phyloP scores from a whole-genome alignment of 1,284 basidiomycete species.

The Ceratorhiza oryzae-sativae region DNA sequence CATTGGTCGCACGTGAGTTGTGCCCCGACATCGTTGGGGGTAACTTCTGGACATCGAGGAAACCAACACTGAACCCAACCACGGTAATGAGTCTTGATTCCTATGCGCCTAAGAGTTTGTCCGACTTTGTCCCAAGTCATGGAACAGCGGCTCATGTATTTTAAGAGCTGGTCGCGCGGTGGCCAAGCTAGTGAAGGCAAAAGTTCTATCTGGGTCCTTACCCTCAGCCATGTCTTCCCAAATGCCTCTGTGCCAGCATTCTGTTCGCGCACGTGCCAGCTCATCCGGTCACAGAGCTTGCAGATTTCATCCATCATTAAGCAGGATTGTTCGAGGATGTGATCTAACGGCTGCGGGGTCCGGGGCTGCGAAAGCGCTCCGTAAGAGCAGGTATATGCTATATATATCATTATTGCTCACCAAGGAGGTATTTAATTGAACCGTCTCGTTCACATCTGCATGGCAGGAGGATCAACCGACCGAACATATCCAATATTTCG shows the following conservation, averaged over 20 bases:
- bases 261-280: neutral
- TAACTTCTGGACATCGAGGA: neutral
- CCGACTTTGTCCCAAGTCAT: neutral
- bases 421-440: no score
- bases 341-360: neutral
- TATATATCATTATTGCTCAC: no score
- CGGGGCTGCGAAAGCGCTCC: no score
- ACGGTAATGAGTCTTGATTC: neutral
- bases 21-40: neutral
- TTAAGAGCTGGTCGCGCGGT: neutral
- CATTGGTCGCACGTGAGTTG: neutral
- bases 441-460: neutral
- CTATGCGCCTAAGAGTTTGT: neutral
- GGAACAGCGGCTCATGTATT: neutral
- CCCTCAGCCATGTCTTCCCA: neutral
- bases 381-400: no score
- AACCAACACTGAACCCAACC: slow-evolving; percentile 10
- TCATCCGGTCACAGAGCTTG: neutral
- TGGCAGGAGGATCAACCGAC: neutral
- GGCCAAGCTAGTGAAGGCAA: neutral
- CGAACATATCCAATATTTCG: neutral
- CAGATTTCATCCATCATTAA: neutral
- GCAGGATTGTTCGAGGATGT: neutral
- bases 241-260: no score
- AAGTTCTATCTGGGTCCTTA: neutral